These are phyloP conservation scores for Penstemon eatonii DNA, from an alignment of 257 asterid species.

Conservation along the genomic window DNA sequence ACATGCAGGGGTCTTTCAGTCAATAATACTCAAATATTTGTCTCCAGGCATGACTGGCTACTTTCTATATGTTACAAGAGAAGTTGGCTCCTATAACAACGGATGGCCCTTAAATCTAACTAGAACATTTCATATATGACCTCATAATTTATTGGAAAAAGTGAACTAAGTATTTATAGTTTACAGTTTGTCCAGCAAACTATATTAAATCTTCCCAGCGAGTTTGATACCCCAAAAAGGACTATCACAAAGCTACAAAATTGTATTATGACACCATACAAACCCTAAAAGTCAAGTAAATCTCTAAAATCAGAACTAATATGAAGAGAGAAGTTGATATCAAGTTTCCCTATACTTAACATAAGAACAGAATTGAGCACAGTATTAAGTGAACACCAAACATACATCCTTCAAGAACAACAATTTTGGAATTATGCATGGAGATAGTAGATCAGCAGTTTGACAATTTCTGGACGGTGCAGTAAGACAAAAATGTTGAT, in stretches of 20 bases:
- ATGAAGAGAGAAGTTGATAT: slow-evolving; percentile 1
- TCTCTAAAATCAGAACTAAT: not conserved
- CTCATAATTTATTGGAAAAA: not conserved
- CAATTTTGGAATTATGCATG: slow-evolving; percentile 3
- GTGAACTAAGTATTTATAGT: not conserved
- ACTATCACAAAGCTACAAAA: not conserved
- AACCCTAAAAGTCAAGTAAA: slow-evolving; percentile 9
- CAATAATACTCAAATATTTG: slow-evolving; percentile 13
- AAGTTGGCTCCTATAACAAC: not conserved
- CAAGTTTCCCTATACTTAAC: not conserved
- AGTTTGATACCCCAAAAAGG: not conserved
- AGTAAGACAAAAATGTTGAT: not conserved
- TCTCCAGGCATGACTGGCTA: slow-evolving; percentile 9
- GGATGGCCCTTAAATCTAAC: not conserved
- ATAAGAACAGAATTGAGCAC: slow-evolving; percentile 3
- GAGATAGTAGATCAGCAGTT: slow-evolving; percentile 21
- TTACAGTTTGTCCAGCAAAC: not conserved
- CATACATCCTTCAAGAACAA: not conserved
- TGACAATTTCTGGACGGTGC: not conserved
- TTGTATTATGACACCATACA: slow-evolving; percentile 18
- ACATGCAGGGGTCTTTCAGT: not conserved
- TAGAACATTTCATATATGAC: not conserved
- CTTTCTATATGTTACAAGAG: not conserved
- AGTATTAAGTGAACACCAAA: not conserved
- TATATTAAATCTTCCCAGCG: not conserved